Percentiles rank a stretch among this genome's conserved stretches.
phyloP scores from a whole-genome alignment of 306 rosid species.

The Canavalia gladiata region DNA sequence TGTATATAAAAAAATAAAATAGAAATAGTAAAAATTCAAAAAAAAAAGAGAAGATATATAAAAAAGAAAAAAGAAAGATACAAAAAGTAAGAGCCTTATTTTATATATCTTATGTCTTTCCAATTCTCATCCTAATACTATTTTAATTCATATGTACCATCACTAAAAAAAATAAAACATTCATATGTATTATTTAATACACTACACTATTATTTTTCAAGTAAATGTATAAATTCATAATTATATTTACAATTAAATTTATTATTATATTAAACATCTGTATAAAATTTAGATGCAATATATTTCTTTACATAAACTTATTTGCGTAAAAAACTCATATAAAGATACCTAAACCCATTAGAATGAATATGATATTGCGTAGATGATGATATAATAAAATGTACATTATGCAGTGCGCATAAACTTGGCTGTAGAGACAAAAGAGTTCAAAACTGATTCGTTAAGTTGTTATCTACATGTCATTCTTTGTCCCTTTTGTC shows the following conservation, averaged over 20 bases:
- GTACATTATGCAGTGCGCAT: slow-evolving; percentile 40
- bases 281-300: neutral
- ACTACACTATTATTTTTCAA: too few species aligned
- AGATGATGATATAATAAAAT: neutral
- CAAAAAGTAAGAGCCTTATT: too few species aligned
- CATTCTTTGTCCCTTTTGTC: slow-evolving; percentile 31
- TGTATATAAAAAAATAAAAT: too few species aligned
- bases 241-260: neutral
- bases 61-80: too few species aligned
- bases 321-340: neutral
- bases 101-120: neutral
- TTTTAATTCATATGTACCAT: neutral
- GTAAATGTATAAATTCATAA: neutral
- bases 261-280: neutral
- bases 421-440: slow-evolving; percentile 26
- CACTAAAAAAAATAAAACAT: too few species aligned
- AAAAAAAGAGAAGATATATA: too few species aligned
- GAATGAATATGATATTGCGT: slow-evolving; percentile 11
- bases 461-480: slow-evolving; percentile 32
- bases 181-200: too few species aligned
- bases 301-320: neutral
- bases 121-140: neutral
- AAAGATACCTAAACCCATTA: slow-evolving; percentile 14
- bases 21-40: too few species aligned
- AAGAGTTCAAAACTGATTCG: slow-evolving; percentile 22